Conservation (phyloP, 352 stramenopile species). For the Pythium rhizo-oryzae region DNA sequence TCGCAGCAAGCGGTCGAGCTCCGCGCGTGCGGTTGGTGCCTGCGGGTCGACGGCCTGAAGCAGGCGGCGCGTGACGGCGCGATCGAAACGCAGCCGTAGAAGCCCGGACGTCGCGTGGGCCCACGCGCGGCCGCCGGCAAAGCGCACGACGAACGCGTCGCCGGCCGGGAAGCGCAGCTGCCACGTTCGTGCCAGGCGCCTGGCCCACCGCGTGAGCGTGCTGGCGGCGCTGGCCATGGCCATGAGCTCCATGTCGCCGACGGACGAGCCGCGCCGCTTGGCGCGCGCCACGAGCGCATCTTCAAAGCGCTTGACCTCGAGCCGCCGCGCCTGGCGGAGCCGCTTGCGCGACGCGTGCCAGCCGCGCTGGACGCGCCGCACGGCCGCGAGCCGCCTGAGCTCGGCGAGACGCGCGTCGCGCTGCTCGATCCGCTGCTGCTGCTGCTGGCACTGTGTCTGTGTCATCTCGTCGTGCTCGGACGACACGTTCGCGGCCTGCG, state of each 20-base stretch:
- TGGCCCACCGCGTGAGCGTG: background rate
- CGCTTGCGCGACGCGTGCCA: slow-evolving; percentile 22
- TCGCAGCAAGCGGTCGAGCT: slow-evolving; percentile 37
- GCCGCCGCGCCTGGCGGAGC: slow-evolving; percentile 2
- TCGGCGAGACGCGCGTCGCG: slow-evolving; percentile 22
- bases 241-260: background rate
- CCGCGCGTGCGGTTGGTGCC: background rate
- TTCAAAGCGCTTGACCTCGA: slow-evolving; percentile 17
- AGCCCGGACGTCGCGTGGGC: background rate
- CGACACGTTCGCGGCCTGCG: background rate
- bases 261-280: background rate
- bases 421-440: background rate
- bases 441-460: background rate
- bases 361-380: slow-evolving; percentile 26
- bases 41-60: slow-evolving; percentile 36
- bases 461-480: background rate
- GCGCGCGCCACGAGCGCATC: slow-evolving; percentile 18
- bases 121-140: slow-evolving; percentile 25
- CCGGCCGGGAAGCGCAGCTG: background rate
- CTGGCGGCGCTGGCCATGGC: background rate
- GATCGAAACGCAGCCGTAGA: slow-evolving; percentile 43
- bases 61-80: slow-evolving; percentile 48
- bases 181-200: slow-evolving; percentile 6
- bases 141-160: background rate
- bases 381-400: slow-evolving; percentile 18